Base-by-base conservation (phyloP, 2,329 filamentous ascomycete species). In the Ascochyta fabae region DNA sequence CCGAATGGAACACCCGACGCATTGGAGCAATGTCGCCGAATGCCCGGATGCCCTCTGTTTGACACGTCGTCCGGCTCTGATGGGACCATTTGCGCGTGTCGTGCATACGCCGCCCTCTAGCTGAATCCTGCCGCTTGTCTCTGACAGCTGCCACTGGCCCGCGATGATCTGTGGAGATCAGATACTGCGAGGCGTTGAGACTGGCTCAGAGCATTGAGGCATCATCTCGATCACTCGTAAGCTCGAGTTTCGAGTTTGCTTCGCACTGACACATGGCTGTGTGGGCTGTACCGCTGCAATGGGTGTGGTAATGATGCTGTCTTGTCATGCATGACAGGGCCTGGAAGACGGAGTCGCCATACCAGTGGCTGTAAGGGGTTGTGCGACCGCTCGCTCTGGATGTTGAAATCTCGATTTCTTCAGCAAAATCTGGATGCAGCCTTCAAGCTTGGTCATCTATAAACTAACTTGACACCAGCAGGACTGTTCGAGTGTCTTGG, bases 101-200 rank as follows among this genome's bases (percentile, higher is more conserved):
- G 16, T 56, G 53, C 53, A 56, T 36, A 39, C 41, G 53, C 47
- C 46, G 42, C 46, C 40, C 13, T 50, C 46, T 42, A 43, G 53
- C 45, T 45, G 38, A 56, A 6, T 36, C 41, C 46, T 47, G 52
- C 31, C 36, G 47, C 36, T 42, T 44, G 35, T 44, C 27, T 41
- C 34, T 50, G 42, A 46, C 46, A 41, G 53, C 47, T 10, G 24
- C 23, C 27, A 36, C 52, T 48, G 41, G 29, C 15, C 38, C 41
- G 46, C 31, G 46, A 35, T 41, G 27, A 50, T 49, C 27, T 55
- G 23, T 36, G 13, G 34, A 39, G 16, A 49, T 23, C 29, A 46
- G 52, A 23, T 24, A n/a, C 23, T 29, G 52, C 35, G 35, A 49
- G 46, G 46, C 52, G 40, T 35, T 38, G 16, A 43, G n/a, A 36